Conservation (phyloP, 2,329 filamentous ascomycete genomes). For the Neocucurbitaria cava region DNA sequence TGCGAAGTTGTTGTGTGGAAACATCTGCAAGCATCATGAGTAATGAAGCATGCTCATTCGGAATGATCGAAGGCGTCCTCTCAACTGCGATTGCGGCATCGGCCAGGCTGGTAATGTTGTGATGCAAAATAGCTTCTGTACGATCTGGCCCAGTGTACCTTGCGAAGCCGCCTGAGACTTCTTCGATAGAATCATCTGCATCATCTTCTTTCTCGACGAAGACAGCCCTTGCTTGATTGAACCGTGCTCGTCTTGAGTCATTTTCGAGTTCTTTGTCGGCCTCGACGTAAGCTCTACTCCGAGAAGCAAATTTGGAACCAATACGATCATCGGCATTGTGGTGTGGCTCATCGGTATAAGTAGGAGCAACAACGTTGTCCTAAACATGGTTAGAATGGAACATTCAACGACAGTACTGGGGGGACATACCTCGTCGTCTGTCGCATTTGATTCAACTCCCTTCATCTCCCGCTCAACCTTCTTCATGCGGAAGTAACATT, state of each 20-base stretch:
- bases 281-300: conserved; percentile 51
- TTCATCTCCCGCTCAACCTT: conserved; percentile 47
- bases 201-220: conserved; percentile 42
- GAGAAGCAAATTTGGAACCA: conserved; percentile 48
- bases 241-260: conserved; percentile 30
- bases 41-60: conserved; percentile 52
- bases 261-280: conserved; percentile 46
- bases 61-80: conserved; percentile 40
- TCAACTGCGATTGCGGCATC: conserved; percentile 47
- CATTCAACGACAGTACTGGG: not conserved
- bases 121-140: conserved; percentile 48
- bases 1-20: conserved; percentile 35
- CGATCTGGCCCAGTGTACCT: conserved; percentile 51
- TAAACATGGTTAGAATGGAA: conserved; percentile 11
- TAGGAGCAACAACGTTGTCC: conserved; percentile 44
- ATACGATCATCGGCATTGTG: conserved; percentile 35
- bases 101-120: conserved; percentile 44
- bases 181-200: conserved; percentile 40
- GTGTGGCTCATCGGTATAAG: conserved; percentile 37
- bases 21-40: conserved; percentile 49
- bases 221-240: conserved; percentile 27
- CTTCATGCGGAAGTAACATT: conserved; percentile 48
- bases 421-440: conserved; percentile 50
- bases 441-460: conserved; percentile 44
- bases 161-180: conserved; percentile 47